Evolutionary conservation across 495 filamentous ascomycete genomes (phyloP), one percentile per base, ranked within the genome.

Genomic region (Stereocaulon alpinum): DNA sequence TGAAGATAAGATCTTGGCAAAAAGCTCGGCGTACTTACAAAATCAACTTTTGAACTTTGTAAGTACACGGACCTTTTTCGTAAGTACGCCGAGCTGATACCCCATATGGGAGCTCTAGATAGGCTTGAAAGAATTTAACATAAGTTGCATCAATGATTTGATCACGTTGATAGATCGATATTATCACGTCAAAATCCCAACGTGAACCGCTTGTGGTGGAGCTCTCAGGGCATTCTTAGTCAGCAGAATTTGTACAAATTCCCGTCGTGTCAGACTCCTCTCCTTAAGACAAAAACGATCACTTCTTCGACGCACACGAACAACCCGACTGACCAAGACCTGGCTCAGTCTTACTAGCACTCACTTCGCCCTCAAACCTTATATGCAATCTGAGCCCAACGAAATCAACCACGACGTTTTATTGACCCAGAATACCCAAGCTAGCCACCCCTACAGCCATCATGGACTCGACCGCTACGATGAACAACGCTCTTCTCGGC

Each of bases 351-450:
- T 72, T 71, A 71, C 66, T 63, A 49, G 56, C 63, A 40, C 59
- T 52, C 64, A 67, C 65, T 64, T 66, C 72, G 67, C 61, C 63
- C 62, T 73, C 72, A 71, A 70, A 69, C 74, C 75, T 85, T 96
- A 84, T 94, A 96, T 96, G 91, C 90, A 92, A 84, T 74, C 85
- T 82, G 86, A 86, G 82, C 78, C 79, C 67, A 73, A 77, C 71
- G 78, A 82, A 71, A 76, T 76, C 76, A 77, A 77, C 68, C 79
- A 79, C 76, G 78, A 75, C 66, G 74, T 71, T 62, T 68, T 70
- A 65, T 69, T 72, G 60, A 63, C 70, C 68, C 74, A 72, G 70
- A 70, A 69, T 67, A 70, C 68, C 64, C 71, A 67, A 66, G 67
- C 69, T 67, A 72, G 66, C 60, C 68, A 60, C 63, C 66, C 69